Base-by-base conservation (phyloP, 768 basidiomycete genomes). In the Tulasnella sp. region DNA sequence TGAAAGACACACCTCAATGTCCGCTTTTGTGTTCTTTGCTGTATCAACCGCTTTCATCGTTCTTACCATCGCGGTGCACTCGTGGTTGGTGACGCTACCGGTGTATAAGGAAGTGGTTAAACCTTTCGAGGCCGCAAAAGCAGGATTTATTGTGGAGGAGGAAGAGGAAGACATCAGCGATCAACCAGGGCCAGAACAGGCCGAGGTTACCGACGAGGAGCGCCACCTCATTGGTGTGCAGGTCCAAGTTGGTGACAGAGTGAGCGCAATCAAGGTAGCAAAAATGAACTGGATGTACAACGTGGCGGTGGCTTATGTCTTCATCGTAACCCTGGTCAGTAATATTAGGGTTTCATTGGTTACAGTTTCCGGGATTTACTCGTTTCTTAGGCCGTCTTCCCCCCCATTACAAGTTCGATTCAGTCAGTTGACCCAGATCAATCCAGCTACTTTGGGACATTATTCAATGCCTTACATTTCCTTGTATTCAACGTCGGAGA, bases 401-500 rank as follows among this genome's bases (percentile, higher is more conserved):
- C 91, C 4, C 75, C 90, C 0, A 81, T 90, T 56, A 91, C 91
- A 2, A 75, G 80, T 3, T 82, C 81, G 0, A 76, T 95, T 46
- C 64, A 66, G 32, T 75, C 91, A 2, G 77, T 75, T 12, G 80
- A 80, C 55, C 72, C 75, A 2, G 61, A 63, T 22, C 37, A 61
- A 20, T 62, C 66, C 3, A 54, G 57, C 25, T 58, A 67, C 25
- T 85, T 90, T 57, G 86, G 88, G 0, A 69, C 90, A n/a, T 70
- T 93, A 24, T 95, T 95, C 68, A 80, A 68, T 53, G 73, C 82
- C 3, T 54, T 81, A 28, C 84, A 88, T 61, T 88, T 90, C 67
- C 67, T 88, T 29, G 70, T 79, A 19, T 85, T 81, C 66, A 86
- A 81, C 60, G 37, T 71, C 15, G 83, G 83, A 13, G 86, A 88